Evolutionary conservation across 2,329 filamentous ascomycete species (phyloP).

Genomic region (Hypoxylon sp.): DNA sequence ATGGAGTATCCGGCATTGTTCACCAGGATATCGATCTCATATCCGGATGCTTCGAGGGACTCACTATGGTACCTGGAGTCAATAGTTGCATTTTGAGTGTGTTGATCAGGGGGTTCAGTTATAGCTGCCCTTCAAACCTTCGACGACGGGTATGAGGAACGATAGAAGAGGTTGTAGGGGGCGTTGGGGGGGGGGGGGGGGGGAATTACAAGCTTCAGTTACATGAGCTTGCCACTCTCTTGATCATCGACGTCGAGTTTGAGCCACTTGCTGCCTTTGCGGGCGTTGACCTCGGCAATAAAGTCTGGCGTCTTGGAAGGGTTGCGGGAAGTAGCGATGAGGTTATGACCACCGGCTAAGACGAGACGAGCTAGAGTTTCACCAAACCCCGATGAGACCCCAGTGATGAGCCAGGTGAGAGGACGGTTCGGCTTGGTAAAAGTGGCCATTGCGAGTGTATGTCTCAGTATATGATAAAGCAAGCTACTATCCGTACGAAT

Average conservation of each 20-base stretch:
- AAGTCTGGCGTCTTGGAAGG: constrained; percentile 45
- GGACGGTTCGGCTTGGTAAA: constrained; percentile 39
- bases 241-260: constrained; percentile 52
- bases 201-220: neutral
- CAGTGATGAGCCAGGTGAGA: constrained; percentile 56
- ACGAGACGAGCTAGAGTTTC: constrained; percentile 52
- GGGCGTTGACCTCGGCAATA: constrained; percentile 44
- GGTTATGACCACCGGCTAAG: constrained; percentile 55
- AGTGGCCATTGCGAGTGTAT: constrained; percentile 21
- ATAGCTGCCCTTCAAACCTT: neutral
- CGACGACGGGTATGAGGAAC: neutral
- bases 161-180: neutral
- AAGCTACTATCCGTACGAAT: neutral
- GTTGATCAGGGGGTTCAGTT: neutral
- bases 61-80: constrained; percentile 18
- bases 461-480: neutral
- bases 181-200: neutral
- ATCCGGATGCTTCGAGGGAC: constrained; percentile 48
- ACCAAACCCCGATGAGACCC: constrained; percentile 56
- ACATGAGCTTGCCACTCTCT: constrained; percentile 48
- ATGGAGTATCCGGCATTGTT: constrained; percentile 58
- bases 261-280: constrained; percentile 48
- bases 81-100: neutral
- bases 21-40: constrained; percentile 57
- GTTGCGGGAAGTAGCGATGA: constrained; percentile 57